Evolutionary conservation across 2,329 filamentous ascomycete species (phyloP).

Genomic region (Epichloe gansuensis): DNA sequence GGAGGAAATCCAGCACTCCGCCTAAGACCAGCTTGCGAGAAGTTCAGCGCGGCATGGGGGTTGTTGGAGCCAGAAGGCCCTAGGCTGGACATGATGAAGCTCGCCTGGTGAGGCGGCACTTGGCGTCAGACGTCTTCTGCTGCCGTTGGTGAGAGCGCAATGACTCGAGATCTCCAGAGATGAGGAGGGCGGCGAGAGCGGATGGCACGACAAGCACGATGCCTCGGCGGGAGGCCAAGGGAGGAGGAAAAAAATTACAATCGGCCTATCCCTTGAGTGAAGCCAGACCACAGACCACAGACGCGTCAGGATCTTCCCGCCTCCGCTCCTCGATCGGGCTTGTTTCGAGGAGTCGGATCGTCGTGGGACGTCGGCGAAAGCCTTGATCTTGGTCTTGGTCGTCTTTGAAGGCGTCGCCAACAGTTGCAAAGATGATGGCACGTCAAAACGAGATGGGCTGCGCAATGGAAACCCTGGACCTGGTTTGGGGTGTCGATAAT

Average conservation of each 20-base stretch:
- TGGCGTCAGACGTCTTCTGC: not conserved
- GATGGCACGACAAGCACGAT: not conserved
- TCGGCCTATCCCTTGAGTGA: not conserved
- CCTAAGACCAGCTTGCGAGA: slow-evolving; percentile 37
- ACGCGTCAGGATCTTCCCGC: slow-evolving; percentile 4
- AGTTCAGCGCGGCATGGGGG: slow-evolving; percentile 40
- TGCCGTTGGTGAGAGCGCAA: not conserved
- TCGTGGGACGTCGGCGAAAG: slow-evolving; percentile 2
- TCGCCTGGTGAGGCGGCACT: slow-evolving; percentile 1
- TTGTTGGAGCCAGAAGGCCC: slow-evolving; percentile 40
- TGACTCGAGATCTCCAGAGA: not conserved
- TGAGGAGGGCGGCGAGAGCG: not conserved
- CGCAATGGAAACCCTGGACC: slow-evolving; percentile 16
- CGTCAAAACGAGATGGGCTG: slow-evolving; percentile 8
- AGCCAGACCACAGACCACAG: not conserved
- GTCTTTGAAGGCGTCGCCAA: slow-evolving; percentile 5
- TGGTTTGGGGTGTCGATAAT: slow-evolving; percentile 30
- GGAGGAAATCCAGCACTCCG: slow-evolving; percentile 32
- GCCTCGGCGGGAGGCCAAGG: not conserved
- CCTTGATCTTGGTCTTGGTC: slow-evolving; percentile 1
- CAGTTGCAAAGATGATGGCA: slow-evolving; percentile 2
- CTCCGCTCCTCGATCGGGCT: slow-evolving; percentile 3
- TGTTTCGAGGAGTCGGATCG: slow-evolving; percentile 1
- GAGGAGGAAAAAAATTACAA: not conserved
- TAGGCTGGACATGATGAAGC: slow-evolving; percentile 33